Evolutionary conservation across 768 basidiomycete genomes (phyloP), one percentile per base, ranked within the genome.

Genomic region (Boletus bicolor): DNA sequence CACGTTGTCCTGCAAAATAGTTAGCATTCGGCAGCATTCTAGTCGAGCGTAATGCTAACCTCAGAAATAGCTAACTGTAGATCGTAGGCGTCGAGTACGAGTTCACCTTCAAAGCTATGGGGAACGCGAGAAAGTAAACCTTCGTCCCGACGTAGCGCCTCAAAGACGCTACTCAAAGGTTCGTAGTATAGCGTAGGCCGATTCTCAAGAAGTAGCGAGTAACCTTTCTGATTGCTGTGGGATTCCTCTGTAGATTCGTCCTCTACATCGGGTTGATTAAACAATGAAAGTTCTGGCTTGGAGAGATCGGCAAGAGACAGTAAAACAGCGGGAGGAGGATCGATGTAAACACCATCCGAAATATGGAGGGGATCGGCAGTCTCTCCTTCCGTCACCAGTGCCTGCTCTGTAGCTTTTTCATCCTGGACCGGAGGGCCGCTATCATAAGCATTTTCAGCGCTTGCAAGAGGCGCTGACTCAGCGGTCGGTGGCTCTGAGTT

Each of bases 111-210:
- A 21, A 74, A 64, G 44, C 83, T 67, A 34, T 80, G 76, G 32
- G 77, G 72, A 7, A 82, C 60, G 15, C 72, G 69, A 45, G 75
- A 72, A 32, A 89, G 64, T 52, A 73, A 67, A 28, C 48, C 66
- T 46, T 82, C 78, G 53, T 90, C 86, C 63, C 81, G 77, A 32
- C 87, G 85, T 42, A 92, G 72, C 53, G 85, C 86, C 53, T 85
- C 85, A 63, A 91, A 91, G 19, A 91, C 81, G 54, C 72, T 76
- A 42, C 79, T 81, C 44, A 92, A 66, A 30, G 89, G 84, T 66
- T 91, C 89, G 62, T 91, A 91, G 68, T 89, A 92, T 7, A 91
- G 74, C 5, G 83, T 87, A 3, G 89, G 88, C 17, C 73, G 78
- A 54, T 82, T 74, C 44, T 82, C 79, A 55, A 92, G 76, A 46